Percentiles rank a stretch among this genome's conserved stretches.
Evolutionary conservation across 2,329 filamentous ascomycete genomes (phyloP).

Genomic region (Passalora sequoiae): DNA sequence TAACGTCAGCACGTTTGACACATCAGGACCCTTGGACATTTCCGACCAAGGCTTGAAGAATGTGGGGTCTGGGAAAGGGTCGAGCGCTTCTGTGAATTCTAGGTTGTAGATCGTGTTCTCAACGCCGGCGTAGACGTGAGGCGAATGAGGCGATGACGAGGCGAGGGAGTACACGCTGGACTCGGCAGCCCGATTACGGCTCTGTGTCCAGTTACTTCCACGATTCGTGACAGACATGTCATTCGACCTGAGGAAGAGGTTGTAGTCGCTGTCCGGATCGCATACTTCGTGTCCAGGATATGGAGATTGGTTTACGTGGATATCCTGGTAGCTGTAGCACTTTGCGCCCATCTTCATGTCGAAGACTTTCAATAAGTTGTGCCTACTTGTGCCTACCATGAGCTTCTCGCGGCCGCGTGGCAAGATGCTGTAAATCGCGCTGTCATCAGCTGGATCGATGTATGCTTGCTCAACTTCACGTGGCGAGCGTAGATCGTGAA

Average conservation of each 20-base stretch:
- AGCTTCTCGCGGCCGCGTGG: conserved; percentile 54
- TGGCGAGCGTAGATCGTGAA: conserved; percentile 57
- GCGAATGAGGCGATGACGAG: conserved; percentile 41
- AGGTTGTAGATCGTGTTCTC: conserved; percentile 43
- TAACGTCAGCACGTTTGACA: conserved; percentile 36
- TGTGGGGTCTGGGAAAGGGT: conserved; percentile 41
- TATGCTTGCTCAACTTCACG: conserved; percentile 45
- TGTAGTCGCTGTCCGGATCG: conserved; percentile 35
- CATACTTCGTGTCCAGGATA: not conserved
- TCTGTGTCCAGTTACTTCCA: conserved; percentile 25
- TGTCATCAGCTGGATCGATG: conserved; percentile 53
- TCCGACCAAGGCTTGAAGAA: conserved; percentile 22
- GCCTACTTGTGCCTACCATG: conserved; percentile 52
- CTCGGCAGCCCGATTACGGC: conserved; percentile 24
- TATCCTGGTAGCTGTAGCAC: conserved; percentile 31
- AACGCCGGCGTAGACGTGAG: conserved; percentile 45
- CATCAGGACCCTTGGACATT: not conserved
- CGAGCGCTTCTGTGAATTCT: conserved; percentile 40
- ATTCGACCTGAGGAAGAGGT: conserved; percentile 42
- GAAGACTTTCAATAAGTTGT: conserved; percentile 58
- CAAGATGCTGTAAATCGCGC: conserved; percentile 55
- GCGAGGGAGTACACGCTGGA: conserved; percentile 48
- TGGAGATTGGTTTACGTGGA: not conserved
- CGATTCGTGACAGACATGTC: conserved; percentile 20
- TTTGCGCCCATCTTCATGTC: conserved; percentile 50